Base-by-base conservation (phyloP, 805 yeast species). In the Saturnispora bothae region DNA sequence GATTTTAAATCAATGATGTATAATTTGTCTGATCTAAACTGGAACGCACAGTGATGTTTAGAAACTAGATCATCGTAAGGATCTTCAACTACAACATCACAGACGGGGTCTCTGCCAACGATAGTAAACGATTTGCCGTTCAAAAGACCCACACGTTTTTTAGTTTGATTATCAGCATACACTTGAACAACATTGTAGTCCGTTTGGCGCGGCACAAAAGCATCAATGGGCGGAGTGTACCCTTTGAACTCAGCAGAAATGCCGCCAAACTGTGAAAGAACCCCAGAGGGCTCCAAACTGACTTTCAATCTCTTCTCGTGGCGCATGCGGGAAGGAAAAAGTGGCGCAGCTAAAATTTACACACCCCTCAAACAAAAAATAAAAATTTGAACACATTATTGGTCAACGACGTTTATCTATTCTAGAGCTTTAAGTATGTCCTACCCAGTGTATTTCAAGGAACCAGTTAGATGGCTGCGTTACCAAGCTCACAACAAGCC, bases 401-500 rank as follows among this genome's bases (percentile, higher is more conserved):
- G 7, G 7, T 8, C 9, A 28, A 27, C 28, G 27, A 8, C 4
- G 18, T 27, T 30, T 33, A 18, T 33, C 8, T 21, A 20, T 28
- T 4, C 16, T 6, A 15, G 3, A 8, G 20, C 21, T 31, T 27
- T 10, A 25, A 14, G n/a, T 22, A 48, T 51, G 56, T 49, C 52
- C 13, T 54, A 70, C 53, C 83, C 83, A 34, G 57, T 70, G 33
- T 76, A 75, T 54, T 76, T 57, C 60, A 71, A 71, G 50, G 71
- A 74, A 50, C 83, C 83, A 40, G 51, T 74, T 25, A 75, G 77
- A 55, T 77, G 83, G 83, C 58, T 69, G 47, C 78, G 88, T 56
- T 81, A 74, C 61, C 78, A 76, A 49, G 82, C 88, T 18, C 80
- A 81, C 61, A 73, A 72, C 48, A 74, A 76, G 54, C 94, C 94